Base-by-base conservation (phyloP, 371 early-diverging fungal genomes). In the Rhizopus sp. region DNA sequence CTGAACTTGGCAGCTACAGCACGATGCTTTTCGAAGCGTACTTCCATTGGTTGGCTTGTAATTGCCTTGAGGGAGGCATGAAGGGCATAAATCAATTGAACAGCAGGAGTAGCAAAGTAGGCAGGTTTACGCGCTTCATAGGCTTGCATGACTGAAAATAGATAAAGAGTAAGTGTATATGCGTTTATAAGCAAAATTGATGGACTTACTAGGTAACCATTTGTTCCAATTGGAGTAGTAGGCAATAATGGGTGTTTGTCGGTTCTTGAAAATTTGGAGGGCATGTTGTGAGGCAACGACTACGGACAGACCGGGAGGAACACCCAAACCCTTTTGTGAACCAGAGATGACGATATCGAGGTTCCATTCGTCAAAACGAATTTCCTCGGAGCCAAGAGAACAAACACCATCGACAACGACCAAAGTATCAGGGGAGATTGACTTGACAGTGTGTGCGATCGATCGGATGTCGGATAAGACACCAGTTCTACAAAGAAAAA, bases 81-180 rank as follows among this genome's bases (percentile, higher is more conserved):
- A 44, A 98, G 89, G 35, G 97, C 95, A 70, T 88, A 83, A 70
- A 98, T 84, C 57, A 92, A 83, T 80, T 95, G 95, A 45, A 98
- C 98, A 47, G 96, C 90, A 12, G 98, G 98, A n/a, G 98, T 98
- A 57, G 95, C 96, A 80, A 97, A 98, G 80, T 98, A 98, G 48
- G 86, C 83, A 32, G 93, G 90, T 63, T 91, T 88, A 64, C 95
- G 89, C 7, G 88, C 84, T 78, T 96, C 96, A 70, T 96, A 97
- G 16, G 93, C 89, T 56, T 88, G 72, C 96, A 96, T 96, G 70
- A 97, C 93, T 69, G 86, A 70, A 16, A 13, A 13, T 13, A 23
- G 17, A 45, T 7, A 38, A 56, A 48, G 39, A 15, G 32, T 58
- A 32, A 60, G 15, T 32, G 17, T 40, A n/a, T n/a, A 35, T 23